Evolutionary conservation across 23 red algal genomes (phyloP).

Genomic region (Gracilaria gracilis): DNA sequence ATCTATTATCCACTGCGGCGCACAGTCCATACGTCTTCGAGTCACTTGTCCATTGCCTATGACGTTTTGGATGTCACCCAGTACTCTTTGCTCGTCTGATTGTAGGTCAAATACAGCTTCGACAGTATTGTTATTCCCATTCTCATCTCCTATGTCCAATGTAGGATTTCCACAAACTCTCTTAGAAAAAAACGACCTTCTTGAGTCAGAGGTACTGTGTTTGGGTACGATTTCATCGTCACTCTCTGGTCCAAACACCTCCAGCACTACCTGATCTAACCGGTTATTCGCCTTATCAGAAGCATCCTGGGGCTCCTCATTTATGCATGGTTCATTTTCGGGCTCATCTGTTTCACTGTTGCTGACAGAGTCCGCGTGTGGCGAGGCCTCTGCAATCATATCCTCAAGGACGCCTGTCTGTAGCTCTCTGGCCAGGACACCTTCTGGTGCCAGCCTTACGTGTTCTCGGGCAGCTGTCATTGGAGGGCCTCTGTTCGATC

Average conservation of each 20-base stretch:
- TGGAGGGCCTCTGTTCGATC: too few species aligned
- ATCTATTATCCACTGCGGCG: background rate
- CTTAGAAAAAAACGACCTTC: background rate
- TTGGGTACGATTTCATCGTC: too few species aligned
- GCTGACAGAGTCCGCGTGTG: background rate
- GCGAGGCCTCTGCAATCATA: background rate
- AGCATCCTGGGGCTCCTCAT: background rate
- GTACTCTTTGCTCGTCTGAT: conserved; percentile 24
- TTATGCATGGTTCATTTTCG: too few species aligned
- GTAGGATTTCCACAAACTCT: background rate
- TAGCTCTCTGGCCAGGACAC: too few species aligned
- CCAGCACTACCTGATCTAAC: too few species aligned
- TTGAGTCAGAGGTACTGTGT: too few species aligned
- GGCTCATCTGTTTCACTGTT: too few species aligned
- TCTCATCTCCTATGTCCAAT: background rate
- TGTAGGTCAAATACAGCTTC: background rate
- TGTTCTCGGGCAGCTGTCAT: too few species aligned
- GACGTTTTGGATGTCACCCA: background rate
- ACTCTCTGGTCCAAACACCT: too few species aligned
- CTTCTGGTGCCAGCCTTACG: too few species aligned
- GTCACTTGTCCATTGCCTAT: conserved; percentile 40
- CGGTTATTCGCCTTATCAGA: too few species aligned
- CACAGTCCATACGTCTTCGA: conserved; percentile 5
- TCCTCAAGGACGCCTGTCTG: too few species aligned
- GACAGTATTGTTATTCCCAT: background rate